Evolutionary conservation across 2,329 filamentous ascomycete genomes (phyloP).

Genomic region (Aaosphaeria arxii): DNA sequence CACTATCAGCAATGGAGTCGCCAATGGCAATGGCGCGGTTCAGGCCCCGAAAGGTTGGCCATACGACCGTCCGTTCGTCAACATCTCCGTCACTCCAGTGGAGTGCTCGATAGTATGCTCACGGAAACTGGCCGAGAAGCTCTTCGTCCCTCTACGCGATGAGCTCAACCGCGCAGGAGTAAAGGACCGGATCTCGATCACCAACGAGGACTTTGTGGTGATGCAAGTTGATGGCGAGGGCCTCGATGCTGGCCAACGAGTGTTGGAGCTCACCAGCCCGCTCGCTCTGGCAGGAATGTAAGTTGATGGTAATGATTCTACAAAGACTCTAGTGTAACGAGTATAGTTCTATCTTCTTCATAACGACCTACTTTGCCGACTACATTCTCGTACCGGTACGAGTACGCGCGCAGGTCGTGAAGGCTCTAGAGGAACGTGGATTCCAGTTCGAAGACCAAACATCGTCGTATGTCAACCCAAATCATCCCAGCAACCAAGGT

Average conservation of each 20-base stretch:
- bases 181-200: conserved; percentile 62
- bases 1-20: conserved; percentile 25
- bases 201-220: conserved; percentile 78
- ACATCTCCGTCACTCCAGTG: conserved; percentile 86
- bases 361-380: conserved; percentile 96
- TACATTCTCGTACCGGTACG: conserved; percentile 87
- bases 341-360: conserved; percentile 84
- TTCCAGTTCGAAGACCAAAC: conserved; percentile 72
- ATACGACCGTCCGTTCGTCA: conserved; percentile 75
- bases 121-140: conserved; percentile 65
- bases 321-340: too few species aligned
- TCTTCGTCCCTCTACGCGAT: conserved; percentile 72
- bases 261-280: conserved; percentile 87
- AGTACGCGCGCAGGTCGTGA: conserved; percentile 69
- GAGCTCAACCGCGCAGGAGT: conserved; percentile 51
- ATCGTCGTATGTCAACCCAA: conserved; percentile 60
- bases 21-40: conserved; percentile 27
- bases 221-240: conserved; percentile 89
- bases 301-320: conserved; percentile 19
- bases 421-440: conserved; percentile 72
- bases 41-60: conserved; percentile 42
- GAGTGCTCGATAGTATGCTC: conserved; percentile 93
- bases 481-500: conserved; percentile 40
- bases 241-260: conserved; percentile 84
- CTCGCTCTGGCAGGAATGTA: conserved; percentile 85